Percentiles rank a stretch among this genome's conserved stretches.
Conservation (phyloP, 177 flowering plant species). For the Tripterygium wilfordii region DNA sequence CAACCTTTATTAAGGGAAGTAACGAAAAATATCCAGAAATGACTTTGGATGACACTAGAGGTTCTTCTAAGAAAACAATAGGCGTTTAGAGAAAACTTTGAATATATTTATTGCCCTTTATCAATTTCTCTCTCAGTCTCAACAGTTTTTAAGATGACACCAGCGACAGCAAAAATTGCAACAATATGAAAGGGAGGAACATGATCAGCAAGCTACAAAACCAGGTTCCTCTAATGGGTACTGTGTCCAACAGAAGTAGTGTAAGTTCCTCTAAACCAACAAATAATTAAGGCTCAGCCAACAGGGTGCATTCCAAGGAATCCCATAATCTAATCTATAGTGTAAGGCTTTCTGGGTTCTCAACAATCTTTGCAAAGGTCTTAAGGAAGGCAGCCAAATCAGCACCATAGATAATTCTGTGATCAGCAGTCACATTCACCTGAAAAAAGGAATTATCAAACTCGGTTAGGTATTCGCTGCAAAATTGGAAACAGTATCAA, state of each 20-base stretch:
- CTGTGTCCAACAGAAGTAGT: background rate
- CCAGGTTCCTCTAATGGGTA: no score
- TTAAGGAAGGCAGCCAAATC: constrained; percentile 89
- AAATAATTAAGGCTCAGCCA: constrained; percentile 3
- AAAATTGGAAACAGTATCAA: no score
- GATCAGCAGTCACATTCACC: constrained; percentile 97
- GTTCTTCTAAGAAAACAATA: no score
- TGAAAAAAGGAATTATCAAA: constrained; percentile 20
- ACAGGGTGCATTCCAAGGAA: background rate
- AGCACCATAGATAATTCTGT: constrained; percentile 81
- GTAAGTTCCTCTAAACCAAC: background rate
- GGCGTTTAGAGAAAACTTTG: no score
- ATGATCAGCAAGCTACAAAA: background rate
- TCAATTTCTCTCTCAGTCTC: no score
- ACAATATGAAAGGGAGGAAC: background rate
- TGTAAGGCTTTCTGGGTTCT: constrained; percentile 78
- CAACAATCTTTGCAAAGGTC: constrained; percentile 76
- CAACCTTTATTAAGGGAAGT: no score
- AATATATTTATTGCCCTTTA: no score
- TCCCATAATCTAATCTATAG: constrained; percentile 29
- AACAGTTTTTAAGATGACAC: no score
- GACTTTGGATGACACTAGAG: no score
- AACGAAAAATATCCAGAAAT: no score
- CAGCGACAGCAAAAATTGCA: no score
- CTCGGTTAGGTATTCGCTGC: no score